phyloP scores from a whole-genome alignment of 2,329 filamentous ascomycete species.

The Botrytis fabae region DNA sequence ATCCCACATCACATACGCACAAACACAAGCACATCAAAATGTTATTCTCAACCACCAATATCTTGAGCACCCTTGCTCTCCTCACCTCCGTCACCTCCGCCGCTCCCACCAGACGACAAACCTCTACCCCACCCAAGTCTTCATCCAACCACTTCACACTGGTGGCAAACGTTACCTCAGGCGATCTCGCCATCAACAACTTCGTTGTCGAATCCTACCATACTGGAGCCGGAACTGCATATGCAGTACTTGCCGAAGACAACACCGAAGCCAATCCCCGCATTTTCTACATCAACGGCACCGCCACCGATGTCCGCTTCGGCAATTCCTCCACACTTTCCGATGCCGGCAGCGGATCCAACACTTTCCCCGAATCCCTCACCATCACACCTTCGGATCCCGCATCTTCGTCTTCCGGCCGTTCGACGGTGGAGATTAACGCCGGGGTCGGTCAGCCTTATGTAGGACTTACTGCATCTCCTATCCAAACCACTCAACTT shows the following conservation, averaged over 20 bases:
- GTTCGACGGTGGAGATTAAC: slow-evolving; percentile 42
- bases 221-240: slow-evolving; percentile 46
- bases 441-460: slow-evolving; percentile 44
- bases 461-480: slow-evolving; percentile 42
- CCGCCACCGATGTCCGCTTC: slow-evolving; percentile 42
- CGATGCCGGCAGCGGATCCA: slow-evolving; percentile 42
- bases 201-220: slow-evolving; percentile 47
- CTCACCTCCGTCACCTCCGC: slow-evolving; percentile 25
- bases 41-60: slow-evolving; percentile 24
- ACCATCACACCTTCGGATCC: slow-evolving; percentile 41
- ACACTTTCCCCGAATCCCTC: slow-evolving; percentile 43
- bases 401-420: slow-evolving; percentile 21
- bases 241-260: slow-evolving; percentile 42
- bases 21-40: slow-evolving; percentile 12
- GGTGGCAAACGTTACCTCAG: slow-evolving; percentile 47
- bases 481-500: slow-evolving; percentile 41
- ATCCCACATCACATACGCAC: neutral
- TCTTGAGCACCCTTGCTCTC: slow-evolving; percentile 22
- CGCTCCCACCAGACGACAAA: slow-evolving; percentile 26
- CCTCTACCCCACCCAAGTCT: slow-evolving; percentile 27
- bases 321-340: slow-evolving; percentile 43
- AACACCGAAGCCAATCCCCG: slow-evolving; percentile 30
- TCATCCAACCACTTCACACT: slow-evolving; percentile 43
- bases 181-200: slow-evolving; percentile 45
- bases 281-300: slow-evolving; percentile 54